Evolutionary conservation across 129 eudicot genomes (phyloP).

Genomic region (Chrysanthemum seticuspe): DNA sequence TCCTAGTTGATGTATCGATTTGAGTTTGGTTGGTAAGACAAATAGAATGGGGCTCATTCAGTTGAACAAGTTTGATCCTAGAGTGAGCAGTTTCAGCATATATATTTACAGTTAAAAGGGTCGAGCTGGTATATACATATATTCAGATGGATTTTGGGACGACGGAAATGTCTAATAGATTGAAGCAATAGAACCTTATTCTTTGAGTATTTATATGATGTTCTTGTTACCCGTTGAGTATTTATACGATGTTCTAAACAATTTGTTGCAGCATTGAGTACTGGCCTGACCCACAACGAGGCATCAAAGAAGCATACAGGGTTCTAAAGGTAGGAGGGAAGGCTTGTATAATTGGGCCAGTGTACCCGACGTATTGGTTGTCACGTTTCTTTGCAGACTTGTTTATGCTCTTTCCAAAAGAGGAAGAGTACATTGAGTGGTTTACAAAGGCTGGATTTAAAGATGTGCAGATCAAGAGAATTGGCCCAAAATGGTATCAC

Average conservation of each 20-base stretch:
- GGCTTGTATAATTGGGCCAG: slow-evolving; percentile 45
- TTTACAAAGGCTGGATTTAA: slow-evolving; percentile 48
- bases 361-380: slow-evolving; percentile 47
- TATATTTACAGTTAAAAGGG: no score
- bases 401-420: slow-evolving; percentile 52
- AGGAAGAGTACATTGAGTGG: slow-evolving; percentile 54
- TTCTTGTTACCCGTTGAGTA: neutral
- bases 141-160: no score
- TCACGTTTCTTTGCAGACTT: slow-evolving; percentile 50
- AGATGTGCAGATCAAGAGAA: slow-evolving; percentile 45
- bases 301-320: slow-evolving; percentile 46
- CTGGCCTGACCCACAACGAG: slow-evolving; percentile 61
- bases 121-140: neutral
- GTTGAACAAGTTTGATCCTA: neutral
- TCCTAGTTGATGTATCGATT: neutral
- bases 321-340: slow-evolving; percentile 44
- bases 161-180: neutral
- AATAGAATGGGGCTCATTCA: neutral
- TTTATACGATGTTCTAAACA: neutral
- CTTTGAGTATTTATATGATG: neutral
- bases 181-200: neutral
- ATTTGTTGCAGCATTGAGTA: slow-evolving; percentile 41
- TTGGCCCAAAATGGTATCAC: slow-evolving; percentile 54
- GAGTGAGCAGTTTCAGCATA: neutral
- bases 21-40: neutral